These are phyloP conservation scores for Talaromyces sp. DNA, from an alignment of 2,329 filamentous ascomycete species.

Conservation along the genomic window DNA sequence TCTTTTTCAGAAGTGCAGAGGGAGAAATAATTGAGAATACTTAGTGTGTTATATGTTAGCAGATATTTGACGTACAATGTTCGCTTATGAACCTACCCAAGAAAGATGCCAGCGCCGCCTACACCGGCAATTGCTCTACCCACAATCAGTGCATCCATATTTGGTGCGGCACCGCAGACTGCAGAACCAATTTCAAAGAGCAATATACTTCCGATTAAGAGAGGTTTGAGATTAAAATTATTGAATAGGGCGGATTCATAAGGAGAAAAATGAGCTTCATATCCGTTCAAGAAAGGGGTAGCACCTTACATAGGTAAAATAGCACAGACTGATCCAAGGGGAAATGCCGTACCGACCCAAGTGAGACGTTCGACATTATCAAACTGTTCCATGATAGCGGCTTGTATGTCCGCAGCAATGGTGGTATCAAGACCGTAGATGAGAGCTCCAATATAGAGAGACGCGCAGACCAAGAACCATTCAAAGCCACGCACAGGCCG, in stretches of 20 bases:
- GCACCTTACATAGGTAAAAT: conserved; percentile 4
- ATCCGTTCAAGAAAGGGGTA: neutral
- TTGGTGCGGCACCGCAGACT: conserved; percentile 46
- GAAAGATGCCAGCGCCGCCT: conserved; percentile 34
- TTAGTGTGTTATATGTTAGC: conserved; percentile 1
- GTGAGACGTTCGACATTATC: conserved; percentile 27
- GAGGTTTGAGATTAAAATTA: conserved; percentile 8
- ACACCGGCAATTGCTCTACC: conserved; percentile 36
- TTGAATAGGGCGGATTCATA: conserved; percentile 25
- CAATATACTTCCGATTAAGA: conserved; percentile 21
- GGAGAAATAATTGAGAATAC: conserved; percentile 28
- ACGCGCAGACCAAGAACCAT: neutral
- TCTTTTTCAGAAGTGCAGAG: conserved; percentile 24
- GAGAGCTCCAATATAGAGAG: conserved; percentile 8
- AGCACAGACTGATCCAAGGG: conserved; percentile 9
- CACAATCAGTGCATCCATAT: conserved; percentile 47
- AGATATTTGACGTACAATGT: neutral
- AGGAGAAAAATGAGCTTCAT: neutral
- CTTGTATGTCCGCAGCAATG: conserved; percentile 47
- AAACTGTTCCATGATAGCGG: conserved; percentile 39
- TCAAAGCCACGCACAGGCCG: neutral
- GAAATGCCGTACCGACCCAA: conserved; percentile 9
- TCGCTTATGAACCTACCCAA: conserved; percentile 19
- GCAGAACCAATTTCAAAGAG: conserved; percentile 34
- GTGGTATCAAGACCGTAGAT: conserved; percentile 40